Percentiles rank a stretch among this genome's conserved stretches.
These are phyloP conservation scores for Paxillus involutus DNA, from an alignment of 768 basidiomycete genomes.

Conservation along the genomic window DNA sequence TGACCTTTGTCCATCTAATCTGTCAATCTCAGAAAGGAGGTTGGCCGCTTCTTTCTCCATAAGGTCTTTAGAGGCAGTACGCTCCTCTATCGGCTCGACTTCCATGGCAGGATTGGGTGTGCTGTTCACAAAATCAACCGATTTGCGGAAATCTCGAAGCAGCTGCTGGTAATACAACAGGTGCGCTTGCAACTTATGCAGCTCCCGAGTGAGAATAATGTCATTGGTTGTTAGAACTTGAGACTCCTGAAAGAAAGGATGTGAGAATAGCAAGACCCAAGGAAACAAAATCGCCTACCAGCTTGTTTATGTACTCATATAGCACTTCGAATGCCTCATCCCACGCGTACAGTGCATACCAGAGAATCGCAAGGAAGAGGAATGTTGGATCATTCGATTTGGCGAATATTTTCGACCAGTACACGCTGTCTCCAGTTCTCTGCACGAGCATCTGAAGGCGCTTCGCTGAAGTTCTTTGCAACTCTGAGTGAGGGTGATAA, in stretches of 20 bases:
- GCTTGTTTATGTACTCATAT: slow-evolving; percentile 46
- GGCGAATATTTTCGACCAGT: slow-evolving; percentile 31
- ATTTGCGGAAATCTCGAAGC: slow-evolving; percentile 51
- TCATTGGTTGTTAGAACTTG: slow-evolving; percentile 41
- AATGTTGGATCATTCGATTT: slow-evolving; percentile 51
- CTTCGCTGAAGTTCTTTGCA: slow-evolving; percentile 27
- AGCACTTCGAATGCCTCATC: slow-evolving; percentile 57
- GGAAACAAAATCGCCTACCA: slow-evolving; percentile 36
- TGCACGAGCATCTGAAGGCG: slow-evolving; percentile 28
- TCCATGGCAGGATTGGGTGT: slow-evolving; percentile 52
- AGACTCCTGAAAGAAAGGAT: slow-evolving; percentile 39
- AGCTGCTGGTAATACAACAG: slow-evolving; percentile 56
- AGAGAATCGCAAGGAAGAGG: slow-evolving; percentile 50
- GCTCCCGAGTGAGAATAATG: slow-evolving; percentile 48
- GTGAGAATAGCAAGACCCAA: neutral
- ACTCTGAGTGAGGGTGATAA: slow-evolving; percentile 28
- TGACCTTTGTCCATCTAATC: slow-evolving; percentile 37
- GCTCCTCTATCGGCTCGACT: slow-evolving; percentile 3
- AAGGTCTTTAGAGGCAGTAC: slow-evolving; percentile 29
- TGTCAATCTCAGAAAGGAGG: slow-evolving; percentile 48
- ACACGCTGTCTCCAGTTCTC: slow-evolving; percentile 33
- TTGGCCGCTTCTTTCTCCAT: slow-evolving; percentile 49
- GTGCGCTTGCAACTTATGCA: slow-evolving; percentile 60
- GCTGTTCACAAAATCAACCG: slow-evolving; percentile 46
- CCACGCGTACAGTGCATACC: slow-evolving; percentile 64